These are phyloP conservation scores for Pycnococcus provasolii DNA, from an alignment of 139 green algal species.

Conservation along the genomic window DNA sequence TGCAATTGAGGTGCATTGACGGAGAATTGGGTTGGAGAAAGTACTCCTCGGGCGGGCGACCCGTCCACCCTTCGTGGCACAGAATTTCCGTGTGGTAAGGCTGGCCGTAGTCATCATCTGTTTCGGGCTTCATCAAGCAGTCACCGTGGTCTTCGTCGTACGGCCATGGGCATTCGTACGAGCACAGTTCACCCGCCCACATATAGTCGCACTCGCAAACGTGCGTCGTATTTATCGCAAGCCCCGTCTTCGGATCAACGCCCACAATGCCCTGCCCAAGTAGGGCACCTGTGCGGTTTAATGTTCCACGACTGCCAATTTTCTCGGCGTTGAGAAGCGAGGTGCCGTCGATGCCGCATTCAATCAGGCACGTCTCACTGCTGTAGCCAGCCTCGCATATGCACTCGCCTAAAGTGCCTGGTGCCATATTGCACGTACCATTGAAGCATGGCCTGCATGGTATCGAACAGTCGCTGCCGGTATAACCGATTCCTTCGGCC, in stretches of 20 bases:
- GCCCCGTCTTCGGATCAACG: too few species aligned
- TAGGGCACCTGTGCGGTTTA: not conserved
- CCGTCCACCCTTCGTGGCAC: constrained; percentile 14
- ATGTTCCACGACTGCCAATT: not conserved
- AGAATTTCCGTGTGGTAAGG: constrained; percentile 13
- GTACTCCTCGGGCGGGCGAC: not conserved
- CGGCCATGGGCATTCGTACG: constrained; percentile 1
- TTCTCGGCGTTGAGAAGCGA: not conserved
- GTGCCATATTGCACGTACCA: not conserved
- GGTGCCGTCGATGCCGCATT: not conserved
- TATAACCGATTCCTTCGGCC: not conserved
- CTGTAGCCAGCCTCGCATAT: constrained; percentile 7
- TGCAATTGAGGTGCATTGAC: not conserved
- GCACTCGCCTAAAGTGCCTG: constrained; percentile 5
- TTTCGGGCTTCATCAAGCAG: constrained; percentile 6
- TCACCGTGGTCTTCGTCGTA: constrained; percentile 1
- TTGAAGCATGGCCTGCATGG: constrained; percentile 13
- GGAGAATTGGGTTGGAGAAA: too few species aligned
- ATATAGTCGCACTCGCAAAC: constrained; percentile 12
- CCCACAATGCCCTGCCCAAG: not conserved
- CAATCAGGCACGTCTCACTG: not conserved
- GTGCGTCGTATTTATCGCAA: not conserved
- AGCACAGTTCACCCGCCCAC: constrained; percentile 6
- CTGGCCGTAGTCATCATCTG: not conserved
- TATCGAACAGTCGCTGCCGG: not conserved